Evolutionary conservation across 1,284 basidiomycete species (phyloP), one percentile per base, ranked within the genome.

Genomic region (Puccinia polysora): DNA sequence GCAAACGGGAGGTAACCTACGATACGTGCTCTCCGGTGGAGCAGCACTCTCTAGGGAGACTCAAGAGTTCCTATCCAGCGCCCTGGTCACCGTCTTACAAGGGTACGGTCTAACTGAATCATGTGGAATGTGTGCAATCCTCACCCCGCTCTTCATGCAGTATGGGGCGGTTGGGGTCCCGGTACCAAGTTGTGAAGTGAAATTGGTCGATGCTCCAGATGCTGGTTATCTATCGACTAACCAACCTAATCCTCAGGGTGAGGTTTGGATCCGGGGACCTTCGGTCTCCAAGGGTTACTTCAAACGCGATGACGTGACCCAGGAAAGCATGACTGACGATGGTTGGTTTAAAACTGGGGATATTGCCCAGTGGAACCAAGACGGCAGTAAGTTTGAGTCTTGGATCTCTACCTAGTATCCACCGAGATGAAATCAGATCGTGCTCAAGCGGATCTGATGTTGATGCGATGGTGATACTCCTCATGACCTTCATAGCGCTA

Each of bases 31-130:
- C 78, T 88, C 85, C 73, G 93, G 94, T 74, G 93, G 94, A 68
- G 91, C 94, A 0, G 87, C 91, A 15, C 83, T 97, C 74, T 88
- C 87, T 74, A 82, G 80, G 68, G 90, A 91, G 77, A 95, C 94
- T 0, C 94, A 97, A 80, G 88, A 93, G 79, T 97, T 97, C 84
- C 82, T 97, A 79, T 84, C 84, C 58, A 83, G 86, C 49, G 87
- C 90, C 7, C 83, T 97, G 30, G 90, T 92, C 20, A 86, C 83
- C 30, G 82, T 95, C 75, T 82, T 97, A 23, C 91, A 96, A 82
- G 81, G 93, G 64, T 95, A 96, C 79, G 93, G 94, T 58, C 87
- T 96, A 85, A 97, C 94, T 28, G 94, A 96, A 80, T 88, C 90
- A 2, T 89, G 89, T 77, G 89, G 88, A 62, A 90, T 91, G 88